Evolutionary conservation across 768 basidiomycete genomes (phyloP).

Genomic region (Daedaleopsis nitida): DNA sequence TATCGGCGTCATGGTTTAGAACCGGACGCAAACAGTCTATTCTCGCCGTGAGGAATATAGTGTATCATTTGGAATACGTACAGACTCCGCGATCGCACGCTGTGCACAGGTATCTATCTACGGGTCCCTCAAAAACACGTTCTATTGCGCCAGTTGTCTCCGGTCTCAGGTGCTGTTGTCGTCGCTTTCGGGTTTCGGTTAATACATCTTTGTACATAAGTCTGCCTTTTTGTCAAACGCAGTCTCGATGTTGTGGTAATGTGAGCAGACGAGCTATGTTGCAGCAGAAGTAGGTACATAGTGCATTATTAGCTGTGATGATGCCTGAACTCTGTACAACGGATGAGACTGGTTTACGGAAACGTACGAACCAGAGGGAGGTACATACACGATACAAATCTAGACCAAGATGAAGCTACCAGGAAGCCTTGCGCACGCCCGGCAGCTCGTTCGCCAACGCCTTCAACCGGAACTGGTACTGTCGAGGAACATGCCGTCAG

Average conservation of each 20-base stretch:
- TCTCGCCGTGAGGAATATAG: not conserved
- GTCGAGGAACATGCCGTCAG: not conserved
- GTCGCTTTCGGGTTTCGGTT: slow-evolving; percentile 4
- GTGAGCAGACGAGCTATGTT: not conserved
- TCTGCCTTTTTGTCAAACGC: not conserved
- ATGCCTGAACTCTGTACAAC: no score
- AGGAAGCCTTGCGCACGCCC: slow-evolving; percentile 90
- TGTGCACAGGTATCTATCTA: not conserved
- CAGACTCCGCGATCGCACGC: not conserved
- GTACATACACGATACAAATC: slow-evolving; percentile 1
- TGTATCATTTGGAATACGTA: slow-evolving; percentile 10
- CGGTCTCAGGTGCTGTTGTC: not conserved
- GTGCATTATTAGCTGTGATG: no score
- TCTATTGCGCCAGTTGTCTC: slow-evolving; percentile 1
- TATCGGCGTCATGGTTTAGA: not conserved
- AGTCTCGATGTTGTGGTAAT: not conserved
- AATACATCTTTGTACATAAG: not conserved
- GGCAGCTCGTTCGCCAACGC: slow-evolving; percentile 81
- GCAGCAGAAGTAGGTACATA: not conserved
- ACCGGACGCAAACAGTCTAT: not conserved
- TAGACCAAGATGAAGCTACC: slow-evolving; percentile 48
- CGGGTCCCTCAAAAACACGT: not conserved
- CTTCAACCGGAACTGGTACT: slow-evolving; percentile 92
- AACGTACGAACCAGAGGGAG: not conserved
- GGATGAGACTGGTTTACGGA: not conserved